Evolutionary conservation across 129 eudicot species (phyloP).

Genomic region (Calendula officinalis): DNA sequence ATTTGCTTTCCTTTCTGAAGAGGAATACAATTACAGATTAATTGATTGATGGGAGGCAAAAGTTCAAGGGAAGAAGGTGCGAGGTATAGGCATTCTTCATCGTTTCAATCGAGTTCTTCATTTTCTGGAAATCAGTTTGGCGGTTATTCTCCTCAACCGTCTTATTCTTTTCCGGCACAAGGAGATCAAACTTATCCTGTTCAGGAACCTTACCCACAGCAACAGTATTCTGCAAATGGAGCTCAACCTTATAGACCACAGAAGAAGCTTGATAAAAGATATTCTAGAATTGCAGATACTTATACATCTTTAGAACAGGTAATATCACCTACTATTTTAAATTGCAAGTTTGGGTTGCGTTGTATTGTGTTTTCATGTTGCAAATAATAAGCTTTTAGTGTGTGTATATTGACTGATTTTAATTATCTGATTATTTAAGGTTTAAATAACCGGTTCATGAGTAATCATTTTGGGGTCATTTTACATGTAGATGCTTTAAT

Average conservation of each 20-base stretch:
- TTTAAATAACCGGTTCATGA: too few species aligned
- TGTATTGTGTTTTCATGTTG: background rate
- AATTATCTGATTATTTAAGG: background rate
- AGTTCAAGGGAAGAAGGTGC: conserved; percentile 56
- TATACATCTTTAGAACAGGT: conserved; percentile 90
- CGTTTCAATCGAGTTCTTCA: conserved; percentile 40
- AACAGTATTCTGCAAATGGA: conserved; percentile 25
- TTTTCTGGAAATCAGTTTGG: conserved; percentile 42
- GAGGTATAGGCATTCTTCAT: conserved; percentile 42
- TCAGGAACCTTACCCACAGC: conserved; percentile 38
- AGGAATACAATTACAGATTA: background rate
- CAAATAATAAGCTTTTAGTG: too few species aligned
- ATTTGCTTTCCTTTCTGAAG: conserved; percentile 2
- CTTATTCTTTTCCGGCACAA: conserved; percentile 33
- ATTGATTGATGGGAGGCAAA: conserved; percentile 57
- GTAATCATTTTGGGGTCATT: too few species aligned
- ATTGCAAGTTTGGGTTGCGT: background rate
- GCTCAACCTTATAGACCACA: conserved; percentile 44
- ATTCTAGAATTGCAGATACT: conserved; percentile 83
- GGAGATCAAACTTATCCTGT: conserved; percentile 37
- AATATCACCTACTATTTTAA: background rate
- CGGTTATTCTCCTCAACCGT: conserved; percentile 34
- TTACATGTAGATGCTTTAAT: too few species aligned
- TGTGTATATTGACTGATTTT: too few species aligned
- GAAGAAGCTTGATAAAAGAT: conserved; percentile 61